These are phyloP conservation scores for Penicillium sp. DNA, from an alignment of 2,329 filamentous ascomycete genomes.

Conservation along the genomic window DNA sequence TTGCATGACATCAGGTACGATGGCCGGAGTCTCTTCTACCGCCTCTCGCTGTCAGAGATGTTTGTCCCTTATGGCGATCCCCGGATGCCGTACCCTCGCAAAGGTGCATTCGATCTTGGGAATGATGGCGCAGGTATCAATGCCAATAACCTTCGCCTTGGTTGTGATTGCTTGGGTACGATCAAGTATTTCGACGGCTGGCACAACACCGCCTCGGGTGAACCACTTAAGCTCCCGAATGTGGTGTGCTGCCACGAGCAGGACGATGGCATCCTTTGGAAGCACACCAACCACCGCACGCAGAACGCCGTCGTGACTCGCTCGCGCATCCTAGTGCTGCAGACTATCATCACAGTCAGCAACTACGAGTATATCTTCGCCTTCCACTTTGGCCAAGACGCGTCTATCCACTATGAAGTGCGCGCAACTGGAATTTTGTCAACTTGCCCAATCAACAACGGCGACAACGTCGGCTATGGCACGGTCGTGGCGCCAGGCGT, in stretches of 20 bases:
- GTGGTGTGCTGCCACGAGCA: conserved; percentile 47
- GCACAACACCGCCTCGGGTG: conserved; percentile 38
- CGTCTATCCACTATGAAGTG: conserved; percentile 45
- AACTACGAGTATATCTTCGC: conserved; percentile 52
- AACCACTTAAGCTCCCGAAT: conserved; percentile 44
- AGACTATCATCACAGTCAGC: conserved; percentile 45
- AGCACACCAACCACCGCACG: conserved; percentile 45
- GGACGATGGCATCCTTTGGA: conserved; percentile 45
- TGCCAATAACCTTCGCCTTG: conserved; percentile 45
- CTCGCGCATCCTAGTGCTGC: conserved; percentile 39
- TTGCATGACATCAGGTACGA: conserved; percentile 47
- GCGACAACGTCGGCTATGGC: conserved; percentile 39
- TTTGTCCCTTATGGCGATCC: conserved; percentile 50
- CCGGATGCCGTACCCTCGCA: conserved; percentile 45
- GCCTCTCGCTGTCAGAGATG: conserved; percentile 48
- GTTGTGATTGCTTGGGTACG: conserved; percentile 49
- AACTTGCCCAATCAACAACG: conserved; percentile 40
- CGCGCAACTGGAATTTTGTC: conserved; percentile 52
- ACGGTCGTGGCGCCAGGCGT: conserved; percentile 47
- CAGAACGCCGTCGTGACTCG: conserved; percentile 38
- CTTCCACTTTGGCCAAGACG: conserved; percentile 47
- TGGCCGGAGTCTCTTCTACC: conserved; percentile 44
- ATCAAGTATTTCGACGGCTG: conserved; percentile 50
- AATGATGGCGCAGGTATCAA: conserved; percentile 47
- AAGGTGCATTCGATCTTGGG: conserved; percentile 50